phyloP scores from a whole-genome alignment of 441 rosid genomes.

The Pelargonium citronellum region DNA sequence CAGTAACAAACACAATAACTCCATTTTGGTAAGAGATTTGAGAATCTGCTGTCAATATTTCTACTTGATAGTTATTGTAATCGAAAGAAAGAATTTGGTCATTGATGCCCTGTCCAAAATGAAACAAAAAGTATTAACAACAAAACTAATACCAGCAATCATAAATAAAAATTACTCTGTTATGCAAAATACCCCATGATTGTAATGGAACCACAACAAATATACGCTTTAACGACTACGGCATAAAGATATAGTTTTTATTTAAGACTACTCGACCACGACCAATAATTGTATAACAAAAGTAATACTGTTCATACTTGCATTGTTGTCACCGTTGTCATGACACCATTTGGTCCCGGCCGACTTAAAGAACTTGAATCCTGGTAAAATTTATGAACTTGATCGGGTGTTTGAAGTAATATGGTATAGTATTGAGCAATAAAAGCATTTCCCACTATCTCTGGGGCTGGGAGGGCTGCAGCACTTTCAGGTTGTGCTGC shows the following conservation, averaged over 20 bases:
- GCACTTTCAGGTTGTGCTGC: slow-evolving; percentile 27
- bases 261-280: neutral
- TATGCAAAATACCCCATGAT: neutral
- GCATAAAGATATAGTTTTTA: neutral
- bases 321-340: slow-evolving; percentile 43
- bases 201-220: neutral
- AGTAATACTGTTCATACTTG: slow-evolving; percentile 30
- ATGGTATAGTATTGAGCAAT: slow-evolving; percentile 41
- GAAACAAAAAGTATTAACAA: slow-evolving; percentile 1
- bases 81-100: slow-evolving; percentile 44
- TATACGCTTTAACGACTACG: neutral
- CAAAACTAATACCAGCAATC: neutral
- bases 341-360: slow-evolving; percentile 38
- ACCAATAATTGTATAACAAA: neutral
- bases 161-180: neutral
- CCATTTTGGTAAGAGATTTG: slow-evolving; percentile 41
- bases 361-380: slow-evolving; percentile 44
- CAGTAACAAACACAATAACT: slow-evolving; percentile 46
- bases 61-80: slow-evolving; percentile 31
- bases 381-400: slow-evolving; percentile 42
- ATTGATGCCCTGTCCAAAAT: slow-evolving; percentile 39
- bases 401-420: slow-evolving; percentile 28
- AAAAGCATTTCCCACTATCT: slow-evolving; percentile 44
- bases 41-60: slow-evolving; percentile 48
- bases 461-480: slow-evolving; percentile 29